Conservation (phyloP, 441 rosid genomes). For the Arabidopsis lyrata region DNA sequence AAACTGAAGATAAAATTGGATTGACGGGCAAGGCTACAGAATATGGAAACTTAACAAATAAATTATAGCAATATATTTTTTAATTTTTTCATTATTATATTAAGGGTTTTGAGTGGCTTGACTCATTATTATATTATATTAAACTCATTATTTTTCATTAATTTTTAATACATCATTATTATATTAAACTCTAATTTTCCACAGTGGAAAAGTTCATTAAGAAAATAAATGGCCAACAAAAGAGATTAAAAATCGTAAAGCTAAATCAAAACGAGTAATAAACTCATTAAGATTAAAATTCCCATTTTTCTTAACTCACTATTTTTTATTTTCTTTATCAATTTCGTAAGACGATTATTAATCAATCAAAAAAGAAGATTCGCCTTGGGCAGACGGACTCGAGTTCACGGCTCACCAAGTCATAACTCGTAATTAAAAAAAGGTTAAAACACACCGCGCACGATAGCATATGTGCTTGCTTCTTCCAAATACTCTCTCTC, state of each 20-base stretch:
- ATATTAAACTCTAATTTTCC: constrained; percentile 13
- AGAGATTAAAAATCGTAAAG: not conserved
- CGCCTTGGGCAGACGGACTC: constrained; percentile 24
- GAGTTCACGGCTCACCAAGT: constrained; percentile 30
- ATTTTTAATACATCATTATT: no score
- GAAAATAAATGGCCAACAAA: not conserved
- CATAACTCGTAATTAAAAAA: constrained; percentile 15
- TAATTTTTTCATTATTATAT: not conserved
- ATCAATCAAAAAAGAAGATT: constrained; percentile 19
- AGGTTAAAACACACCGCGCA: constrained; percentile 30
- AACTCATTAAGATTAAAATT: not conserved
- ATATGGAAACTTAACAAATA: constrained; percentile 26
- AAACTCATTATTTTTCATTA: no score
- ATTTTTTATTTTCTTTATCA: not conserved
- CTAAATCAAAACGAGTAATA: not conserved
- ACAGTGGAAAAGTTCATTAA: constrained; percentile 21
- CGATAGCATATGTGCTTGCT: not conserved
- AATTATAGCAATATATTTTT: not conserved
- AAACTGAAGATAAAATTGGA: not conserved
- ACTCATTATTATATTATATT: no score
- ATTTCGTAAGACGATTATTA: not conserved
- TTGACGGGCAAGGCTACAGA: constrained; percentile 33
- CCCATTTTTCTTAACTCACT: not conserved
- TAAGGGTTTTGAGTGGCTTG: not conserved
- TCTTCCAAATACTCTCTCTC: constrained; percentile 10